phyloP scores from a whole-genome alignment of 116 monocot species.

The Zostera marina region DNA sequence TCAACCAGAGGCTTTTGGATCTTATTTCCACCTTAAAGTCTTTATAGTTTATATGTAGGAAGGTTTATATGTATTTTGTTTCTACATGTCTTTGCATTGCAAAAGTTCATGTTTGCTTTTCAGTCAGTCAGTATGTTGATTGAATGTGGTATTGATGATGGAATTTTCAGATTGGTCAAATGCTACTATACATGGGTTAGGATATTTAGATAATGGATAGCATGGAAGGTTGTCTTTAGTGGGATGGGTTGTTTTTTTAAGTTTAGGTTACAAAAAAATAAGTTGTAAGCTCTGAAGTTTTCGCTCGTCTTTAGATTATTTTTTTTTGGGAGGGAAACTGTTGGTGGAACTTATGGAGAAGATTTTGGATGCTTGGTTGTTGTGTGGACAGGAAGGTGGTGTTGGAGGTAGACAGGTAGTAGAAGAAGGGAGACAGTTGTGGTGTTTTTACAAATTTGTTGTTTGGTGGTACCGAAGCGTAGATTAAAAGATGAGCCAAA shows the following conservation, averaged over 20 bases:
- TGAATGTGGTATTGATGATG: too few species aligned
- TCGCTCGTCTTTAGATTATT: neutral
- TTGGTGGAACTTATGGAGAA: slow-evolving; percentile 51
- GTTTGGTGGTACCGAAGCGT: slow-evolving; percentile 16
- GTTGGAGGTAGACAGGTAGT: slow-evolving; percentile 30
- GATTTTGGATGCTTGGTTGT: slow-evolving; percentile 49
- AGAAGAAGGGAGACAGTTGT: slow-evolving; percentile 21
- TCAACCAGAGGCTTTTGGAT: too few species aligned
- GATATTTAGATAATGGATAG: neutral
- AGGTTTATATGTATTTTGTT: too few species aligned
- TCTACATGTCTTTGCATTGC: too few species aligned
- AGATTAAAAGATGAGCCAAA: slow-evolving; percentile 51
- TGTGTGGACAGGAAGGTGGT: slow-evolving; percentile 60
- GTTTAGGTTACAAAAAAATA: neutral
- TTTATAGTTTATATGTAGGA: too few species aligned
- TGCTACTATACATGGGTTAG: neutral
- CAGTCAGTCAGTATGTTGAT: too few species aligned
- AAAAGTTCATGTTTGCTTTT: too few species aligned
- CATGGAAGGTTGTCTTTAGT: neutral
- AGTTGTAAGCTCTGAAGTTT: slow-evolving; percentile 4
- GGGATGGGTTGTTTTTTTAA: neutral
- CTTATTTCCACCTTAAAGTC: too few species aligned
- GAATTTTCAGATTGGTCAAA: too few species aligned
- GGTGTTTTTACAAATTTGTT: slow-evolving; percentile 8
- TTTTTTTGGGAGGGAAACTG: slow-evolving; percentile 20